phyloP scores from a whole-genome alignment of 2,329 filamentous ascomycete genomes.

The Bipolaris victoriae region DNA sequence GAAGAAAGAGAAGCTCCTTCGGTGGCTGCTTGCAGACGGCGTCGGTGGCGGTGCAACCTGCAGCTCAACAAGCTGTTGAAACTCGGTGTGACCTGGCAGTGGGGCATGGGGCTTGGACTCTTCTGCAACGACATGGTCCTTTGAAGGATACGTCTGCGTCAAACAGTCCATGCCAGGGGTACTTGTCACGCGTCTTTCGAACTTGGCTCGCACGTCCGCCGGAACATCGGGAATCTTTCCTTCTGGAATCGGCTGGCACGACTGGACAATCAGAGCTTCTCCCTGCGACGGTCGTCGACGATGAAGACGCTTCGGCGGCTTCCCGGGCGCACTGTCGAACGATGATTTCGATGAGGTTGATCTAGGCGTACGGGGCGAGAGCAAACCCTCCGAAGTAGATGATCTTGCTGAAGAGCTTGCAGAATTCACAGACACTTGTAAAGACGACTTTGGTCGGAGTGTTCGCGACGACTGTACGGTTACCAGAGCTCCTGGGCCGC shows the following conservation, averaged over 20 bases:
- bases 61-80: conserved; percentile 22
- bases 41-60: conserved; percentile 32
- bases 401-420: conserved; percentile 14
- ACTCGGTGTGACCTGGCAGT: conserved; percentile 14
- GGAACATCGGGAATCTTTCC: conserved; percentile 44
- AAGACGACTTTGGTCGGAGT: conserved; percentile 11
- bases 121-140: conserved; percentile 29
- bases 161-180: conserved; percentile 47
- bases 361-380: conserved; percentile 29
- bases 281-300: conserved; percentile 39
- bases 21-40: conserved; percentile 30
- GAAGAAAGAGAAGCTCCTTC: conserved; percentile 42
- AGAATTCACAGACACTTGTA: conserved; percentile 20
- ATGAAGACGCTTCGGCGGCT: conserved; percentile 36
- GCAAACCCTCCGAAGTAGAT: conserved; percentile 15
- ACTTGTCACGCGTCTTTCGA: conserved; percentile 44
- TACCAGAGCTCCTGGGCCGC: not conserved
- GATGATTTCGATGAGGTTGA: conserved; percentile 31
- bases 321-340: conserved; percentile 27
- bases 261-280: conserved; percentile 40
- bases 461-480: conserved; percentile 7
- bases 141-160: conserved; percentile 44
- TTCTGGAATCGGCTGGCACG: conserved; percentile 38
- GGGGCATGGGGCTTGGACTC: conserved; percentile 13
- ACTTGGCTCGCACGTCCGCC: conserved; percentile 42